Conservation (phyloP, 2,329 filamentous ascomycete species). For the Metarhizium album region DNA sequence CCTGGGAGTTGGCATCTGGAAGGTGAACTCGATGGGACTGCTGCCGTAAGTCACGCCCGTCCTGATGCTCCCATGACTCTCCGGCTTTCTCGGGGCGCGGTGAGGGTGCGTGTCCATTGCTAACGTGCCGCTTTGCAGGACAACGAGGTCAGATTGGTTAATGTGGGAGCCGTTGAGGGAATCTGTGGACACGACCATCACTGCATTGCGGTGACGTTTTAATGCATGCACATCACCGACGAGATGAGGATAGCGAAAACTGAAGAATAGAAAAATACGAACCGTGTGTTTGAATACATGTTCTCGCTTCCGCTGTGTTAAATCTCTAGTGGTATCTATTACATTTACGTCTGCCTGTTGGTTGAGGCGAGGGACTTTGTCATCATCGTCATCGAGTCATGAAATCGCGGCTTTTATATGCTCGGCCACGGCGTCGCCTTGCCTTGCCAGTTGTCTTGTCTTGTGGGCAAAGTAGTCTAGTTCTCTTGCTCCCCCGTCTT, state of each 20-base stretch:
- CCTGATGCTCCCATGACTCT: not conserved
- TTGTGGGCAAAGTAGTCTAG: not conserved
- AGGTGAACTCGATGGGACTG: constrained; percentile 91
- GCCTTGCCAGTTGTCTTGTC: not conserved
- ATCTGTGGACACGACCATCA: constrained; percentile 54
- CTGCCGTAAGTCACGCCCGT: constrained; percentile 56
- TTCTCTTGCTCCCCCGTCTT: not conserved
- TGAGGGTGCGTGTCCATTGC: not conserved
- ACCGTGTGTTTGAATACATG: not conserved
- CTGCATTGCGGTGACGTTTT: constrained; percentile 28
- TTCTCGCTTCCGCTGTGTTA: not conserved
- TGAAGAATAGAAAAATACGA: not conserved
- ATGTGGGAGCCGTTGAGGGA: constrained; percentile 79
- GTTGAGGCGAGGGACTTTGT: not conserved
- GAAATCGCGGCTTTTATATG: not conserved
- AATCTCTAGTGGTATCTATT: not conserved
- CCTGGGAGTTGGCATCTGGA: constrained; percentile 82
- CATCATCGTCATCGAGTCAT: not conserved
- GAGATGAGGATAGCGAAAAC: not conserved
- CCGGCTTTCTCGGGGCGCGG: no score
- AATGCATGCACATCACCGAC: not conserved
- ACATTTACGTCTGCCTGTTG: not conserved
- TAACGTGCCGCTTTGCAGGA: constrained; percentile 38
- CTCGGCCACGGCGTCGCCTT: not conserved
- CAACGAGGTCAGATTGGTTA: constrained; percentile 93